Percentiles rank a stretch among this genome's conserved stretches.
Evolutionary conservation across 2,329 filamentous ascomycete species (phyloP).

Genomic region (Fusarium papillatum): DNA sequence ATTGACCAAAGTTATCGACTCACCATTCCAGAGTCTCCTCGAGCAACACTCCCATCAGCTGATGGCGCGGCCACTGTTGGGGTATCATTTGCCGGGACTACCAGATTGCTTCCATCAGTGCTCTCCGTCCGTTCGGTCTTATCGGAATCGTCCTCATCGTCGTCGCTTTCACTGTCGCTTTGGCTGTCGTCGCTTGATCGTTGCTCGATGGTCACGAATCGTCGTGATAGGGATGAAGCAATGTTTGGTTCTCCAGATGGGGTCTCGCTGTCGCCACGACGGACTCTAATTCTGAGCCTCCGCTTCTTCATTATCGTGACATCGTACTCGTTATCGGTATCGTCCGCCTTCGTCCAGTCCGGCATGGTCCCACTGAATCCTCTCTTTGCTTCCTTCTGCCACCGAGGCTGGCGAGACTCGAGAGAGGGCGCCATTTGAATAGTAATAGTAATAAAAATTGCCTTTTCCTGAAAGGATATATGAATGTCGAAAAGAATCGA

Average conservation of each 20-base stretch:
- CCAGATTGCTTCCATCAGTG: neutral
- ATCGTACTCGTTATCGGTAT: conserved; percentile 37
- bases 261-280: conserved; percentile 14
- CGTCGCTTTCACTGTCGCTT: conserved; percentile 15
- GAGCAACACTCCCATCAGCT: conserved; percentile 21
- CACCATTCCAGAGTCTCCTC: conserved; percentile 28
- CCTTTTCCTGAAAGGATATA: conserved; percentile 9
- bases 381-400: conserved; percentile 35
- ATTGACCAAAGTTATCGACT: conserved; percentile 13
- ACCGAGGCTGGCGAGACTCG: conserved; percentile 30
- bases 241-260: conserved; percentile 21
- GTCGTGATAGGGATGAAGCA: conserved; percentile 7
- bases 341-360: conserved; percentile 46
- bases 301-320: conserved; percentile 33
- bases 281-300: conserved; percentile 12
- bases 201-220: neutral
- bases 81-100: conserved; percentile 4
- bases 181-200: conserved; percentile 4
- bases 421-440: conserved; percentile 26
- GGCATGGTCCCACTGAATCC: conserved; percentile 33
- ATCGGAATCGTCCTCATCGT: neutral
- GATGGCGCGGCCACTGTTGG: conserved; percentile 25
- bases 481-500: neutral
- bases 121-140: conserved; percentile 2
- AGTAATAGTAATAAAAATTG: neutral